Conservation (phyloP, 768 basidiomycete genomes). For the Clitopilus passeckerianus region DNA sequence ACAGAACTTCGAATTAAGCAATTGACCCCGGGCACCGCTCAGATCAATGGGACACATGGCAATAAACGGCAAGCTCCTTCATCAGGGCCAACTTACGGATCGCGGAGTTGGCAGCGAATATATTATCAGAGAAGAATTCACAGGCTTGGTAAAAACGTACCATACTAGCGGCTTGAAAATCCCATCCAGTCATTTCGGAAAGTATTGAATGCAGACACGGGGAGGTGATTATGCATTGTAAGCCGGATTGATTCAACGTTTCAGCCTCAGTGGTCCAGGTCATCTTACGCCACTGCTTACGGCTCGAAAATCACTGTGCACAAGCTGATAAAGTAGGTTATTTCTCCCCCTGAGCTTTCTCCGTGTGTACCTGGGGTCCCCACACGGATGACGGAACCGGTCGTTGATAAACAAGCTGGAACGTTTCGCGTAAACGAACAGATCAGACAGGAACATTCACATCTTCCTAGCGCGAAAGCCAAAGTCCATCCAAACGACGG, state of each 20-base stretch:
- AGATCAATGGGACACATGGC: slow-evolving; percentile 1
- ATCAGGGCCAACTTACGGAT: background rate
- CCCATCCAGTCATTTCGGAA: background rate
- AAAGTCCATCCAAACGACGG: background rate
- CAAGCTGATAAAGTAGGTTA: background rate
- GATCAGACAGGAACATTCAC: background rate
- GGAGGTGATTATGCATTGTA: background rate
- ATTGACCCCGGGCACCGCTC: slow-evolving; percentile 32
- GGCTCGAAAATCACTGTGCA: slow-evolving; percentile 2
- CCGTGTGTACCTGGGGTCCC: slow-evolving; percentile 21
- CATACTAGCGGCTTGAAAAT: background rate
- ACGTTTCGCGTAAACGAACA: background rate
- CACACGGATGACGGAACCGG: background rate
- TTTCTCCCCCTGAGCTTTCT: slow-evolving; percentile 7
- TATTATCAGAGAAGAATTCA: background rate
- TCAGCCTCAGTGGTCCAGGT: background rate
- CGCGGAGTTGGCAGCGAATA: slow-evolving; percentile 1
- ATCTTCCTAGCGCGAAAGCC: background rate
- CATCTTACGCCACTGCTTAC: background rate
- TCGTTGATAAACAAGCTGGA: background rate
- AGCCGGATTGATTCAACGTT: background rate
- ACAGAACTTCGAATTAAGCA: slow-evolving; percentile 43
- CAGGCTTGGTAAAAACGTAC: background rate
- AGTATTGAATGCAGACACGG: background rate
- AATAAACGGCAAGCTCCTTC: background rate